Conservation (phyloP, 208 protist species). For the Balamuthia mandrillaris region DNA sequence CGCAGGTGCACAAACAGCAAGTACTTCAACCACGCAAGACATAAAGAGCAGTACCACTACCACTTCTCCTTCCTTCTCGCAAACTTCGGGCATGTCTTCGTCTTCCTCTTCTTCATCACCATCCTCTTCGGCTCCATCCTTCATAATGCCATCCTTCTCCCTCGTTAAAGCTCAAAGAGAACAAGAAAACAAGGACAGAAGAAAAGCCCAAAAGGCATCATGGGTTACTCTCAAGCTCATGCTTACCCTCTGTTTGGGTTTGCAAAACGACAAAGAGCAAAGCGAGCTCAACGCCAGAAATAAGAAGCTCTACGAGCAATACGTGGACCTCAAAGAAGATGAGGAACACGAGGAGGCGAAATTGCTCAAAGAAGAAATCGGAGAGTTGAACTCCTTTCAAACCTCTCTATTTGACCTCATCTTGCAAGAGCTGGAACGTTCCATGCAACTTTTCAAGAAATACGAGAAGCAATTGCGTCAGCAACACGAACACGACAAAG, state of each 20-base stretch:
- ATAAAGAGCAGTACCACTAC: neutral
- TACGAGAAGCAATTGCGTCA: no score
- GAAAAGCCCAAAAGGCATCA: neutral
- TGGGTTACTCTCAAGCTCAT: neutral
- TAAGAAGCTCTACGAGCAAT: neutral
- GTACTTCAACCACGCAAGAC: neutral
- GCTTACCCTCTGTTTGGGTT: neutral
- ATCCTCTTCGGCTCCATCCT: no score
- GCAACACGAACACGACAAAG: no score
- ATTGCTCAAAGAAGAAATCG: no score
- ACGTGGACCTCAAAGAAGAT: neutral
- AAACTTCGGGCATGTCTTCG: no score
- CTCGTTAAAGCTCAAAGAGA: neutral
- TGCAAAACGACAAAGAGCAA: neutral
- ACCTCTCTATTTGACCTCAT: neutral
- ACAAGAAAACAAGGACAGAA: neutral
- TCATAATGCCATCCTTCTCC: neutral
- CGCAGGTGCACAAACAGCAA: neutral
- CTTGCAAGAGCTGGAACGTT: neutral
- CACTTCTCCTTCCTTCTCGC: no score
- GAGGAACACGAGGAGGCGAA: neutral
- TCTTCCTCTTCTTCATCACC: no score
- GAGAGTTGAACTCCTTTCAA: neutral
- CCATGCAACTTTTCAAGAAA: no score
- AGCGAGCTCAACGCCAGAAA: neutral